Percentiles rank a stretch among this genome's conserved stretches.
Evolutionary conservation across 2,329 filamentous ascomycete species (phyloP).

Genomic region (Claviceps fusiformis): DNA sequence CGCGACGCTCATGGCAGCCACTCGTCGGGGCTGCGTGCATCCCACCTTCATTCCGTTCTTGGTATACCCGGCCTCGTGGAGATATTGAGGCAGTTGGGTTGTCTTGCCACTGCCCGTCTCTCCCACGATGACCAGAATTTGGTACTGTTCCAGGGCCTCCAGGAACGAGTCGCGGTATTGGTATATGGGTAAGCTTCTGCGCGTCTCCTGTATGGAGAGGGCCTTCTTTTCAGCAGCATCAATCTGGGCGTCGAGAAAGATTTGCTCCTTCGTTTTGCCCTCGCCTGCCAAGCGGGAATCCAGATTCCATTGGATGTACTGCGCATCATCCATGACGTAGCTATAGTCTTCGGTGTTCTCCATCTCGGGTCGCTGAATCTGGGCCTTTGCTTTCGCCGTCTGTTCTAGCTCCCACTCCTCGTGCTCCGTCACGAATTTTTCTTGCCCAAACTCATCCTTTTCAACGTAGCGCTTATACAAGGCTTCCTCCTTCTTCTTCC

Average conservation of each 20-base stretch:
- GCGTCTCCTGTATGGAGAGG: slow-evolving; percentile 76
- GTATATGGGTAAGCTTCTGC: slow-evolving; percentile 84
- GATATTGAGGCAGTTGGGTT: slow-evolving; percentile 86
- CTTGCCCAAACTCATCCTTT: slow-evolving; percentile 71
- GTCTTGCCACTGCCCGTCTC: slow-evolving; percentile 95
- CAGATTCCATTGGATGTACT: slow-evolving; percentile 73
- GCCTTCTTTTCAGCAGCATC: slow-evolving; percentile 82
- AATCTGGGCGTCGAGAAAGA: slow-evolving; percentile 64
- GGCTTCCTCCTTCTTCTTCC: slow-evolving; percentile 75
- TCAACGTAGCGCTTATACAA: slow-evolving; percentile 87
- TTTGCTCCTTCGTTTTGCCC: slow-evolving; percentile 62
- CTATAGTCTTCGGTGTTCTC: slow-evolving; percentile 78
- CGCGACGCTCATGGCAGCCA: slow-evolving; percentile 96
- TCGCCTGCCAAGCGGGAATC: slow-evolving; percentile 63
- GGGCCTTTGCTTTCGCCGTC: slow-evolving; percentile 71
- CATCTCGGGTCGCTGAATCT: slow-evolving; percentile 62
- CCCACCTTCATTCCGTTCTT: slow-evolving; percentile 74
- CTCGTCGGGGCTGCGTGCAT: slow-evolving; percentile 86
- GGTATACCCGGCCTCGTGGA: slow-evolving; percentile 83
- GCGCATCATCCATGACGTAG: slow-evolving; percentile 81
- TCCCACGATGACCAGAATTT: slow-evolving; percentile 82
- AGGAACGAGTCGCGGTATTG: slow-evolving; percentile 75
- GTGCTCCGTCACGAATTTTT: slow-evolving; percentile 82
- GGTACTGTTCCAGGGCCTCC: slow-evolving; percentile 71
- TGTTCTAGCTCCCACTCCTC: slow-evolving; percentile 95